Base-by-base conservation (phyloP, 306 rosid species). In the Nissolia schottii region DNA sequence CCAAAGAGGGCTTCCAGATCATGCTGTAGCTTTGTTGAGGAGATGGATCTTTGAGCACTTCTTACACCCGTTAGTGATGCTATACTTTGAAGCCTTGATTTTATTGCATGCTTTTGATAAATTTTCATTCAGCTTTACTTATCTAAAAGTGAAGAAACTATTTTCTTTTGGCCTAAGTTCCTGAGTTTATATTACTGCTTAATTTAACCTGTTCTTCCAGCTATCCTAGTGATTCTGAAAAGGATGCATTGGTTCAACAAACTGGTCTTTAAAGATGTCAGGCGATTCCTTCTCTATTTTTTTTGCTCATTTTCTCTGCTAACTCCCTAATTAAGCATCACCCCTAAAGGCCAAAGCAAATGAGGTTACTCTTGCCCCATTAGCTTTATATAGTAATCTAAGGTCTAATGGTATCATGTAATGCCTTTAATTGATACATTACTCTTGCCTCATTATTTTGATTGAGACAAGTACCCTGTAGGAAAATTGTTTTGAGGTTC, bases 191-290 rank as follows among this genome's bases (percentile, higher is more conserved):
- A 49, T 50, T 6, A 50, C 25, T 20, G 13, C 12, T n/a, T 50
- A 19, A 2, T 50, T 50, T 18, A 50, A 50, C 56, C 12, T 24
- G 34, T 11, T 54, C 34, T 12, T 55, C 37, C 38, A 55, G 62
- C 5, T 55, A 55, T 55, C 62, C 62, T 55, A 55, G 20, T 14
- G 37, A 55, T 55, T 55, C 37, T 55, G 37, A 55, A 55, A 55
- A 55, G 62, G 62, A 55, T 55, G n/a, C 37, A 55, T 27, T 55
- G 62, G 62, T 19, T 55, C 62, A 55, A 55, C 62, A 55, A 28
- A 55, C 62, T 55, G 37, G 62, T 6, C 37, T 55, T 27, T 27
- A 35, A 25, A 55, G 62, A 55, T 55, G 37, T 27, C 62, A 55
- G 62, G 62, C 27, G 60, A 54, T 16, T 7, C 24, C 11, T 3